These are phyloP conservation scores for Aspergillus bertholletiae DNA, from an alignment of 495 filamentous ascomycete genomes.

Conservation along the genomic window DNA sequence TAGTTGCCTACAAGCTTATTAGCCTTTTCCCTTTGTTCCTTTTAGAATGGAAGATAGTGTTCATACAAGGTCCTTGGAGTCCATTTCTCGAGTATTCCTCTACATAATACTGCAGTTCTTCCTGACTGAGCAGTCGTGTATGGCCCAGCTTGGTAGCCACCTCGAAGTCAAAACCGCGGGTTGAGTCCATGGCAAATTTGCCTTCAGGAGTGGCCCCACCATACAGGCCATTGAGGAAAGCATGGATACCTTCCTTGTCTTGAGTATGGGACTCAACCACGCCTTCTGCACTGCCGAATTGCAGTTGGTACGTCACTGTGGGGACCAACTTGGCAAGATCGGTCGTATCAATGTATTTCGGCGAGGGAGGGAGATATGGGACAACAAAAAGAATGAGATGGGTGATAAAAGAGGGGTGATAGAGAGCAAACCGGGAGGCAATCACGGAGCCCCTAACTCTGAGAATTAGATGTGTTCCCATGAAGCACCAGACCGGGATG, in stretches of 20 bases:
- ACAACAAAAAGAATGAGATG: constrained; percentile 1
- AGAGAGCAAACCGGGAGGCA: constrained; percentile 2
- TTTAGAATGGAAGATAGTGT: background rate
- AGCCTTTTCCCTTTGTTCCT: background rate
- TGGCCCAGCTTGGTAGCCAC: background rate
- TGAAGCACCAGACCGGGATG: background rate
- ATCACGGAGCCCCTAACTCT: background rate
- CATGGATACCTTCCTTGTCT: background rate
- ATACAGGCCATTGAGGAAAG: constrained; percentile 2
- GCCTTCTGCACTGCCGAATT: constrained; percentile 2
- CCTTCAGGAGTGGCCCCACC: constrained; percentile 1
- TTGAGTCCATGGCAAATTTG: constrained; percentile 2
- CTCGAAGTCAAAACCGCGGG: constrained; percentile 1
- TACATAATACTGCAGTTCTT: constrained; percentile 2
- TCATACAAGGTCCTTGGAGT: constrained; percentile 1
- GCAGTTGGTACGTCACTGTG: background rate
- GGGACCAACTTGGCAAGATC: background rate
- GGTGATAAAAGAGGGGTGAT: background rate
- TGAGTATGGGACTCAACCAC: background rate
- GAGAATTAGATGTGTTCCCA: background rate
- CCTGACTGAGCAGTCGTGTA: background rate
- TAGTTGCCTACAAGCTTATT: constrained; percentile 1
- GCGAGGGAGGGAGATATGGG: constrained; percentile 1
- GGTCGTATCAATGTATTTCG: background rate
- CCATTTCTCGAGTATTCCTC: constrained; percentile 2